Conservation (phyloP, 768 basidiomycete species). For the Lepiota brunneoincarnata region DNA sequence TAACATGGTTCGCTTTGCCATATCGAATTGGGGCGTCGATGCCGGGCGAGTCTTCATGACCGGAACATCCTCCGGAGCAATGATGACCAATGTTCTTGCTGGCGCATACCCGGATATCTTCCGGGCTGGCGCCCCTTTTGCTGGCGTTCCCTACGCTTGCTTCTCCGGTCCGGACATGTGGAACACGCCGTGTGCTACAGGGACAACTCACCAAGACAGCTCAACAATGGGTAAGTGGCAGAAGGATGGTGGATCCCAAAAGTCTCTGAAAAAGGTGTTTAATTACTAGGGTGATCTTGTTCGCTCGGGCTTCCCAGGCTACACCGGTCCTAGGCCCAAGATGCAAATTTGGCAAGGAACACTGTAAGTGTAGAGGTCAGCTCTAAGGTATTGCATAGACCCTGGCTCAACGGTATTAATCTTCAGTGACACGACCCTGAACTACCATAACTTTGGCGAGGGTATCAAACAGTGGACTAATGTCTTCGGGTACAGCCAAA, state of each 20-base stretch:
- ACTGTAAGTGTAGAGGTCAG: conserved; percentile 18
- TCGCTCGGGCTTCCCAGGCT: conserved; percentile 47
- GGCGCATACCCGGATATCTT: conserved; percentile 57
- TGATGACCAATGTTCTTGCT: conserved; percentile 59
- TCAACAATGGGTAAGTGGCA: conserved; percentile 41
- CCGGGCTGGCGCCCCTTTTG: conserved; percentile 43
- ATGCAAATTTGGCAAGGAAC: conserved; percentile 59
- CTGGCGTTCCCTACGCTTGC: conserved; percentile 55
- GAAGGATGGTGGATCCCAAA: neutral
- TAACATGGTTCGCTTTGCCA: conserved; percentile 44
- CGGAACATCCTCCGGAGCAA: conserved; percentile 51
- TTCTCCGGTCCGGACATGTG: conserved; percentile 47
- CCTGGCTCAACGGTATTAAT: neutral
- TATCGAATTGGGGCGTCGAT: conserved; percentile 45
- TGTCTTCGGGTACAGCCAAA: conserved; percentile 43
- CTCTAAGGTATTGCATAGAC: too few species aligned
- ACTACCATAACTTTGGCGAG: conserved; percentile 47
- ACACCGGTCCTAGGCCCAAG: conserved; percentile 46
- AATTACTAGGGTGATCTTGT: conserved; percentile 40
- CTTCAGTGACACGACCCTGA: conserved; percentile 46
- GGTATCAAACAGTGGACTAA: conserved; percentile 57
- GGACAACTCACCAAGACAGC: conserved; percentile 40
- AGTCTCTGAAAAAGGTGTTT: neutral
- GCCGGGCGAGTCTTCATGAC: conserved; percentile 46
- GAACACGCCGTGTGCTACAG: conserved; percentile 45